Percentiles rank a stretch among this genome's conserved stretches.
phyloP scores from a whole-genome alignment of 495 filamentous ascomycete species.

The Aspergillus bertholletiae region DNA sequence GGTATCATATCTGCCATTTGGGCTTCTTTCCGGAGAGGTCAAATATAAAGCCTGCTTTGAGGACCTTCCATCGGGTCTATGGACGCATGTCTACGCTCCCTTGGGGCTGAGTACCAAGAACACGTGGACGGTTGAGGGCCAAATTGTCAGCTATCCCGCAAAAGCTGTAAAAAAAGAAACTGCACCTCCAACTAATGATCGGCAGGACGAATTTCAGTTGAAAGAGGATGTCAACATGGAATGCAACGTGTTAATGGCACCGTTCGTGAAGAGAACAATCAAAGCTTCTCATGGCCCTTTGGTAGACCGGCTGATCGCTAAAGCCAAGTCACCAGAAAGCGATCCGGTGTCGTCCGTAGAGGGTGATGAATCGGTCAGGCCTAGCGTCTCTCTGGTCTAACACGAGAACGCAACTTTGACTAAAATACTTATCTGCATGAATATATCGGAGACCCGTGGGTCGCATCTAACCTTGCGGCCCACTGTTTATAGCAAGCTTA shows the following conservation, averaged over 20 bases:
- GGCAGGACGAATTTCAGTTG: not conserved
- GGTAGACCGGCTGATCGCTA: no score
- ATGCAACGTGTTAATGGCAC: not conserved
- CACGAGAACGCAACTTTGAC: no score
- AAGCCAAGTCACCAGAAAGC: no score
- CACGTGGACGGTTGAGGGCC: constrained; percentile 51
- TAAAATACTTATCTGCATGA: no score
- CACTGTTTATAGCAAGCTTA: no score
- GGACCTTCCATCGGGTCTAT: constrained; percentile 60
- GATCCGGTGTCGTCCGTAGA: no score
- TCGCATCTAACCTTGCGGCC: no score
- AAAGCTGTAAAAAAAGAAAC: not conserved
- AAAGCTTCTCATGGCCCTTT: no score
- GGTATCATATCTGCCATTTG: constrained; percentile 64
- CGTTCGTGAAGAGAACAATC: not conserved
- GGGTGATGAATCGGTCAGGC: no score
- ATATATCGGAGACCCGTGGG: no score
- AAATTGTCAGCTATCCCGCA: not conserved
- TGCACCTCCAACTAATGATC: not conserved
- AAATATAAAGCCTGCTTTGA: constrained; percentile 68
- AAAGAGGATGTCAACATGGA: not conserved
- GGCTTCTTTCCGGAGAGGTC: constrained; percentile 53
- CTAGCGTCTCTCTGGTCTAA: no score
- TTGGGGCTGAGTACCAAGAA: constrained; percentile 60
- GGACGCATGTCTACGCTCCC: constrained; percentile 71